Percentiles rank a stretch among this genome's conserved stretches.
phyloP scores from a whole-genome alignment of 257 asterid genomes.

The Ilex asprella region DNA sequence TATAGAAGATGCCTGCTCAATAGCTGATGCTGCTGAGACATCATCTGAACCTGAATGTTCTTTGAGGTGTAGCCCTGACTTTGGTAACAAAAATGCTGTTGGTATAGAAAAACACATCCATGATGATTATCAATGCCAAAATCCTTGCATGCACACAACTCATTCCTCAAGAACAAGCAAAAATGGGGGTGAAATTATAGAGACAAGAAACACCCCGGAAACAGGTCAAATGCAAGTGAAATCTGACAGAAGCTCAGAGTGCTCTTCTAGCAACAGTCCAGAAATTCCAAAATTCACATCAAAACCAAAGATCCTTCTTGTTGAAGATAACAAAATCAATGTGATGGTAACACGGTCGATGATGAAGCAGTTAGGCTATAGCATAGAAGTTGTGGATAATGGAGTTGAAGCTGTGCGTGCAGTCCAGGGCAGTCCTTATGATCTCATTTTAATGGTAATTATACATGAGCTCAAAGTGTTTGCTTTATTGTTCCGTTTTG shows the following conservation, averaged over 20 bases:
- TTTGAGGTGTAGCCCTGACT: slow-evolving; percentile 9
- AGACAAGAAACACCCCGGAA: slow-evolving; percentile 18
- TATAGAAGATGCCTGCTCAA: slow-evolving; percentile 38
- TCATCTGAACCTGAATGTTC: slow-evolving; percentile 26
- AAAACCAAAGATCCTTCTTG: slow-evolving; percentile 76
- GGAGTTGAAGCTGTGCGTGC: slow-evolving; percentile 80
- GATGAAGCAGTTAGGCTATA: slow-evolving; percentile 81
- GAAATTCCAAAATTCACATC: slow-evolving; percentile 20
- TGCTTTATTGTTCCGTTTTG: too few species aligned
- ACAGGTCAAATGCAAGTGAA: slow-evolving; percentile 18
- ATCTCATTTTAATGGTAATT: slow-evolving; percentile 76
- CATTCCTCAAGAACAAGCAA: slow-evolving; percentile 16
- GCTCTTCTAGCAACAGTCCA: slow-evolving; percentile 39
- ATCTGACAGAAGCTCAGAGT: slow-evolving; percentile 24
- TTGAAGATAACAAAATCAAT: slow-evolving; percentile 76
- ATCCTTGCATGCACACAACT: slow-evolving; percentile 14
- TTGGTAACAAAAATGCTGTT: slow-evolving; percentile 17
- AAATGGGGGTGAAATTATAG: slow-evolving; percentile 17
- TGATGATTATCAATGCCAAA: slow-evolving; percentile 14
- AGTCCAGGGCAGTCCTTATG: slow-evolving; percentile 41
- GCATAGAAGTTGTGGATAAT: slow-evolving; percentile 51
- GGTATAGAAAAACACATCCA: slow-evolving; percentile 11
- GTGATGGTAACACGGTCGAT: slow-evolving; percentile 76
- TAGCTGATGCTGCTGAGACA: slow-evolving; percentile 30
- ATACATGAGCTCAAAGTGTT: background rate